A percentile compares a stretch with the other conserved stretches of the same genome.
Evolutionary conservation across 768 basidiomycete species (phyloP).

Genomic region (Hygrocybe coccinea): DNA sequence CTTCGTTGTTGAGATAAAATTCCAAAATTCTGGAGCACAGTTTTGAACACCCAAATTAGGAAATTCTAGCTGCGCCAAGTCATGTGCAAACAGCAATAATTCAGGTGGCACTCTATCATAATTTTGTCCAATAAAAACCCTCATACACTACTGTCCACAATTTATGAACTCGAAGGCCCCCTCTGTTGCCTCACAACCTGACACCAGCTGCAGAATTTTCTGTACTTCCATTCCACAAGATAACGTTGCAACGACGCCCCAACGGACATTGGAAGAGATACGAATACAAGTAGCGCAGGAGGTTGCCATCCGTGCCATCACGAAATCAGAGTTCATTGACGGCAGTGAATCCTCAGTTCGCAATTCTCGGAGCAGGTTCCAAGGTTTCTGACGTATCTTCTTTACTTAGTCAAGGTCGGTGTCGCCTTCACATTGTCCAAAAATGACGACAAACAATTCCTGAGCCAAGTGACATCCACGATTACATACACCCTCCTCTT

Average conservation of each 20-base stretch:
- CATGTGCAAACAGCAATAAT: no score
- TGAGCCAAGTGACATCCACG: constrained; percentile 48
- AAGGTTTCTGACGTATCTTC: not conserved
- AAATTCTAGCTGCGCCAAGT: no score
- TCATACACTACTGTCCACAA: no score
- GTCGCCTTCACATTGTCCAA: constrained; percentile 59
- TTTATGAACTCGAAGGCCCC: no score
- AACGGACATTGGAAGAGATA: constrained; percentile 43
- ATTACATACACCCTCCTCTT: constrained; percentile 41
- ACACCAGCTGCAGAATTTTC: no score
- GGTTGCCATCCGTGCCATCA: constrained; percentile 44
- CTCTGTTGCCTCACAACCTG: no score
- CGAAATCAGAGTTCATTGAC: constrained; percentile 40
- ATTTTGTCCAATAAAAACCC: no score
- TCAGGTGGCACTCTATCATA: no score
- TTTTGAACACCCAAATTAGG: no score
- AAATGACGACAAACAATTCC: constrained; percentile 50
- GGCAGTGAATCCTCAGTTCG: constrained; percentile 18
- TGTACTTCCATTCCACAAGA: no score
- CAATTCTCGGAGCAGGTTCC: not conserved
- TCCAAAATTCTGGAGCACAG: no score
- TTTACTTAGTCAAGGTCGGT: constrained; percentile 44
- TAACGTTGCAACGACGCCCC: not conserved
- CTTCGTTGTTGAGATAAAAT: no score
- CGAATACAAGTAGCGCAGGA: constrained; percentile 49